Base-by-base conservation (phyloP, 805 yeast genomes). In the Lipomyces spencermartinsiae region DNA sequence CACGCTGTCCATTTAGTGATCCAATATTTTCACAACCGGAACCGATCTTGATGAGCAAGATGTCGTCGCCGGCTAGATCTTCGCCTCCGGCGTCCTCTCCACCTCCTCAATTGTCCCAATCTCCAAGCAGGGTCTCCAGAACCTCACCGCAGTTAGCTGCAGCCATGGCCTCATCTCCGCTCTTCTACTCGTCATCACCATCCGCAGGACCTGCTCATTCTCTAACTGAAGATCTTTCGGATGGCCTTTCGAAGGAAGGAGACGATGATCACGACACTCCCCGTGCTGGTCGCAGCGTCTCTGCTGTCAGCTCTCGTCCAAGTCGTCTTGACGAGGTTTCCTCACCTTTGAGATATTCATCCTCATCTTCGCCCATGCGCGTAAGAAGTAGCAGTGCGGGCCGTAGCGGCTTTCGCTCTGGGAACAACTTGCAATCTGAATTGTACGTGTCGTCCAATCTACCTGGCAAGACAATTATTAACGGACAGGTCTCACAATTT, bases 301-400 rank as follows among this genome's bases (percentile, higher is more conserved):
- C 46, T 14, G 63, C 59, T 16, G 43, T 12, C 14, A 37, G 49
- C 49, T 43, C 49, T 8, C 59, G 65, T 14, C 49, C 67, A 19
- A 51, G 67, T 51, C 37, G 70, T 29, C 59, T 68, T 8, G 71
- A 68, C 46, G 64, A 62, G 51, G 66, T 68, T 14, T 68, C 71
- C n/a, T 68, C 71, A 49, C 71, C 71, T 10, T 31, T 68, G 63
- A 46, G 58, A 39, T 68, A 68, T 39, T 63, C 70, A 29, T 67
- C 71, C 16, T 68, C 71, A 33, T 68, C 71, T 1, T 62, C 71
- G n/a, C 62, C 67, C 31, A 59, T 61, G 37, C 43, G 67, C 2
- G 43, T 56, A 16, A 31, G 61, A 22, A 56, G 66, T 29, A 59
- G 67, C 66, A 68, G 68, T 35, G 58, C 49, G 3, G 64, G 64